Percentiles rank a stretch among this genome's conserved stretches.
Evolutionary conservation across 2,329 filamentous ascomycete genomes (phyloP).

Genomic region (Torrubiella hemipterigena): DNA sequence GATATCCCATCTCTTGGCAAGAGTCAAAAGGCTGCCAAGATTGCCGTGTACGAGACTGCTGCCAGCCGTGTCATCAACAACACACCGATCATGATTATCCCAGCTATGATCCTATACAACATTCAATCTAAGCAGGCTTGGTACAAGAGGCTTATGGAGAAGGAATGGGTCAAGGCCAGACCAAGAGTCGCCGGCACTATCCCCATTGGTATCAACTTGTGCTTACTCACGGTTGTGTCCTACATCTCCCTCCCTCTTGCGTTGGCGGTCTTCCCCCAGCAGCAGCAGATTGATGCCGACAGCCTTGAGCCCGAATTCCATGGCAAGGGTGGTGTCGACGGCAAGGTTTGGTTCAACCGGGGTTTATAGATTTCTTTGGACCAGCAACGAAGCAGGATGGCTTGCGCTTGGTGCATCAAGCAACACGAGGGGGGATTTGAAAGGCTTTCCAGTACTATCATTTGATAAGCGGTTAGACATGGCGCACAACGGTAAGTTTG

Average conservation of each 20-base stretch:
- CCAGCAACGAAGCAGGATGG: no score
- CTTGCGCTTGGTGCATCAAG: no score
- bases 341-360: constrained; percentile 90
- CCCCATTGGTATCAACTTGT: constrained; percentile 74
- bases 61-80: constrained; percentile 85
- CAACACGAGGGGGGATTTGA: no score
- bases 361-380: no score
- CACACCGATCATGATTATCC: constrained; percentile 93
- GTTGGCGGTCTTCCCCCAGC: constrained; percentile 82
- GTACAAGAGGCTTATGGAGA: constrained; percentile 36
- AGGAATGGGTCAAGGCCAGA: constrained; percentile 65
- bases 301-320: constrained; percentile 80
- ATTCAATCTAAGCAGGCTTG: constrained; percentile 48
- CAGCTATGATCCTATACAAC: constrained; percentile 72
- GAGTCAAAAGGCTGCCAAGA: constrained; percentile 73
- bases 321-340: constrained; percentile 63
- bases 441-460: no score
- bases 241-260: constrained; percentile 83
- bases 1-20: constrained; percentile 67
- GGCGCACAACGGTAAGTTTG: no score
- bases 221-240: constrained; percentile 74
- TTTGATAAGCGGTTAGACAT: no score
- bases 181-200: constrained; percentile 46
- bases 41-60: constrained; percentile 90
- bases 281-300: constrained; percentile 66